Evolutionary conservation across 1,284 basidiomycete genomes (phyloP).

Genomic region (Heimioporus retisporus): DNA sequence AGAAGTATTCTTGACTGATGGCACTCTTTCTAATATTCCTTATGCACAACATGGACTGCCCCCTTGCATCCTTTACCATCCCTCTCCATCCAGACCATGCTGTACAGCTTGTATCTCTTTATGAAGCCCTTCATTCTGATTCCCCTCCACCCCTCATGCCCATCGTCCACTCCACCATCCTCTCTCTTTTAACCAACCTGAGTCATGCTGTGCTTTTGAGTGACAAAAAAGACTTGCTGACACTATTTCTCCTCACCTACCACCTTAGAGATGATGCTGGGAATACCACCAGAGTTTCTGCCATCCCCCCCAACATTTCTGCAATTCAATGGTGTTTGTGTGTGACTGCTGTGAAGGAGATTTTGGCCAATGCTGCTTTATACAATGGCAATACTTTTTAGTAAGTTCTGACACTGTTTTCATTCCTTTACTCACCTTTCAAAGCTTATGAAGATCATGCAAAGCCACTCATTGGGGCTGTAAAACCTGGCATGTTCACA

Average conservation of each 20-base stretch:
- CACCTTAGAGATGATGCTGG: conserved; percentile 11
- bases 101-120: no score
- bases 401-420: no score
- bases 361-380: no score
- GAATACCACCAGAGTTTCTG: not conserved
- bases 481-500: not conserved
- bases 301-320: not conserved
- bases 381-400: no score
- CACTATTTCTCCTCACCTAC: conserved; percentile 3
- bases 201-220: not conserved
- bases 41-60: not conserved
- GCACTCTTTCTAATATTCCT: conserved; percentile 14
- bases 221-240: conserved; percentile 8
- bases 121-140: no score
- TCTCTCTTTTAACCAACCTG: not conserved
- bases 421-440: no score
- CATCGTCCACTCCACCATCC: not conserved
- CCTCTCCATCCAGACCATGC: conserved; percentile 2
- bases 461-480: conserved; percentile 1
- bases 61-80: not conserved
- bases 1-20: conserved; percentile 6
- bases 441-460: conserved; percentile 8
- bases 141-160: no score
- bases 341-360: no score
- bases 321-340: no score